Evolutionary conservation across 805 yeast genomes (phyloP), one percentile per base, ranked within the genome.

Genomic region (Monosporozyma siamensis): DNA sequence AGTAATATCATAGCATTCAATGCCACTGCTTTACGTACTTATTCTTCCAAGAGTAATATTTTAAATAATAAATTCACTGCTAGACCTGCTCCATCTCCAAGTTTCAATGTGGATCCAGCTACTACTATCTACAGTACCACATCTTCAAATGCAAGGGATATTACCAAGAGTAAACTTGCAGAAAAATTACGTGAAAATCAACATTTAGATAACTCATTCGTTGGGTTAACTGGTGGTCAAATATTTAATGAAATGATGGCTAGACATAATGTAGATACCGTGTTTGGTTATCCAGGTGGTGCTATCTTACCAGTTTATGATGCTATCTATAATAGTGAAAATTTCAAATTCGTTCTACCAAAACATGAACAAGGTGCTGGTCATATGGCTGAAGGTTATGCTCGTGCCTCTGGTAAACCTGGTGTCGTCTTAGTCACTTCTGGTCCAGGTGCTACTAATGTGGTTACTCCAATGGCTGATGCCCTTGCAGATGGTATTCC

Each of bases 291-390:
- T 69, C 95, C 98, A 44, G 98, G 98, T 59, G 98, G 98, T 63
- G 98, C 98, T 52, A 92, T 92, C 59, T 74, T 92, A 56, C 97
- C 98, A 11, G 98, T 92, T 22, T 92, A 82, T 61, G 98, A 92
- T 63, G 98, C 97, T 52, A 92, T 92, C 54, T 86, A 82, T 72
- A 83, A 90, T 69, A 84, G 95, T 17, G 79, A 81, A 44, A 77
- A 85, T 58, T 90, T 92, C 72, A 78, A 81, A 54, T 92, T 92
- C 62, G 85, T 92, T 43, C 70, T 92, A 50, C 98, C 98, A 40
- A 78, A 94, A 56, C 97, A 92, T 65, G 98, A 92, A 67, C 98
- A 92, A 68, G 98, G 98, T 63, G 98, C 98, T n/a, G 98, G 98
- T 41, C 98, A 92, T 68, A 92, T 92, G 97, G 98, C 98, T 44